Evolutionary conservation across 2,329 filamentous ascomycete genomes (phyloP), one percentile per base, ranked within the genome.

Genomic region (Trichoderma asperellum): DNA sequence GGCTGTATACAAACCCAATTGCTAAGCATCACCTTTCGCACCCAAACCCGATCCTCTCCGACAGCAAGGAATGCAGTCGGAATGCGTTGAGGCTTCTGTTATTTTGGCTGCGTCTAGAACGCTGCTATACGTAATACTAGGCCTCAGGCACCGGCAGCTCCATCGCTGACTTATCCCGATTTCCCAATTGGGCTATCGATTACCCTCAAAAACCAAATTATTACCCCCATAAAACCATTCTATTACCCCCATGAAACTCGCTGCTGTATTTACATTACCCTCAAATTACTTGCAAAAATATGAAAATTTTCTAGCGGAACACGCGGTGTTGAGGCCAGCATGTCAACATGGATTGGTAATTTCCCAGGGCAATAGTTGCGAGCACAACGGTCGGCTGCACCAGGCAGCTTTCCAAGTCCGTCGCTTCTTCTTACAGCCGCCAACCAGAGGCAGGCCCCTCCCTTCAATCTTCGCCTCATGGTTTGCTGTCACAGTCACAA

Each of bases 241-340:
- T 24, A 73, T 73, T 72, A 72, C 71, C 56, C 69, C 69, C 68
- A 59, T 35, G 24, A 71, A 72, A 68, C 47, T 68, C 55, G 21
- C 61, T 55, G 61, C 61, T 57, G 24, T 29, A 21, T 67, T 67
- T 37, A 14, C 64, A 67, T 67, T 67, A 67, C 64, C 55, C 64
- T 67, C 64, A 29, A 29, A 59, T 67, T 67, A 67, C 64, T 43
- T 37, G 29, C 37, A 18, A 49, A 47, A 67, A 67, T 58, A 24
- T 57, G 52, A 57, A 47, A 49, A 47, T 34, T 18, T 43, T 55
- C 53, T 18, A 8, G 40, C 55, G 63, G 53, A 49, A 34, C 37
- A 56, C 24, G 32, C 27, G 40, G 16, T 24, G 40, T 37, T 27
- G 64, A 52, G 55, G 32, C 35, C 55, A 29, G 8, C 40, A 52